Percentiles rank a stretch among this genome's conserved stretches.
Evolutionary conservation across 1,284 basidiomycete species (phyloP).

Genomic region (Naganishia albida): DNA sequence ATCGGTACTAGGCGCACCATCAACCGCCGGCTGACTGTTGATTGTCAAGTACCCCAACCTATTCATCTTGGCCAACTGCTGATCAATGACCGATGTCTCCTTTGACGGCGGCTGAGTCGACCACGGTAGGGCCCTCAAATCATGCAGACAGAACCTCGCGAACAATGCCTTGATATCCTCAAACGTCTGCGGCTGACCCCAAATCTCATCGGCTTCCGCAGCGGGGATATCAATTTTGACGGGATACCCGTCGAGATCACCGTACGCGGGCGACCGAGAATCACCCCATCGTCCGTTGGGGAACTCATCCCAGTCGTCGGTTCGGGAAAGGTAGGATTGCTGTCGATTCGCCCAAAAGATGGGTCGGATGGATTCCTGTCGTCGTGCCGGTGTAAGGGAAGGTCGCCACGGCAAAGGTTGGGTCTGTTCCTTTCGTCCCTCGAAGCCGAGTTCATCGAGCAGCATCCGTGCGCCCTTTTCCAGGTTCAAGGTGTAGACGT

Average conservation of each 20-base stretch:
- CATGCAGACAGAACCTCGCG: slow-evolving; percentile 70
- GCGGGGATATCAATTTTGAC: slow-evolving; percentile 80
- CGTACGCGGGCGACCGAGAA: slow-evolving; percentile 93
- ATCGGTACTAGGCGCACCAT: slow-evolving; percentile 84
- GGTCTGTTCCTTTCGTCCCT: slow-evolving; percentile 79
- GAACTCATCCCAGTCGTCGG: slow-evolving; percentile 98
- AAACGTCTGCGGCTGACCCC: slow-evolving; percentile 74
- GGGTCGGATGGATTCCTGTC: slow-evolving; percentile 84
- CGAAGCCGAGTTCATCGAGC: slow-evolving; percentile 80
- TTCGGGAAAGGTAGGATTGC: slow-evolving; percentile 86
- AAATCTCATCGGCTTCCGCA: slow-evolving; percentile 62
- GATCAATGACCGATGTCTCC: slow-evolving; percentile 82
- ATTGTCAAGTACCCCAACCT: slow-evolving; percentile 91
- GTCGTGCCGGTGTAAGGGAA: slow-evolving; percentile 83
- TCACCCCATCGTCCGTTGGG: slow-evolving; percentile 99
- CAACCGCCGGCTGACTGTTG: slow-evolving; percentile 96
- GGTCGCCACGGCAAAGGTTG: slow-evolving; percentile 92
- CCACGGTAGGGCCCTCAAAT: slow-evolving; percentile 84
- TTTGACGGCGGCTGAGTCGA: slow-evolving; percentile 83
- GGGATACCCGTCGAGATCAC: slow-evolving; percentile 93
- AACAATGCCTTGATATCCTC: slow-evolving; percentile 70
- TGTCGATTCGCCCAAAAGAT: slow-evolving; percentile 87
- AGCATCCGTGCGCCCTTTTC: slow-evolving; percentile 94
- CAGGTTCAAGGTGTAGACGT: slow-evolving; percentile 98
- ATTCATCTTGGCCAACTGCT: slow-evolving; percentile 81